Evolutionary conservation across 169 alveolate genomes (phyloP), one percentile per base, ranked within the genome.

Genomic region (Cryptosporidium tyzzeri): DNA sequence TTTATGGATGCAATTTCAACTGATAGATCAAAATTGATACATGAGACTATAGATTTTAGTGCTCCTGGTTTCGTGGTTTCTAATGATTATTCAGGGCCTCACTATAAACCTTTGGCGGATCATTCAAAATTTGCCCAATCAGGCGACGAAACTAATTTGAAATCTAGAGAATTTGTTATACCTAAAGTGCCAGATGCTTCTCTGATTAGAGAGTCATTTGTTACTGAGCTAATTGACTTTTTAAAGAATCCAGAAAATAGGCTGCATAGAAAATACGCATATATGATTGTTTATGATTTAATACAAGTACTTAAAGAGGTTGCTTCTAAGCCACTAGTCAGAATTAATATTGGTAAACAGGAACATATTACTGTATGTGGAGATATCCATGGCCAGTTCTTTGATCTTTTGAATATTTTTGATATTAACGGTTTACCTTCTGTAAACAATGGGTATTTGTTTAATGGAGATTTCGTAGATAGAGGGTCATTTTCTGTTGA

Each of bases 381-480:
- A 5, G 99, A 99, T 93, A 96, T 98, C n/a, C 99, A 99, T 91
- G 99, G 99, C 16, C 98, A 98, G 95, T 99, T 93, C 94, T 99
- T 97, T 93, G 99, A 99, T 91, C 92, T 98, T 86, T 89, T 98
- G 69, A 97, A 98, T 92, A 98, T 99, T 29, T 98, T 98, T 94
- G 91, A 94, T 84, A 94, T 98, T 67, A 99, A 99, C 93, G 99
- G 99, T 0, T 91, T 94, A 75, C 99, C 99, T 41, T 93, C 98
- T 29, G 97, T 94, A 85, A 93, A 92, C 18, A 98, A 98, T 91
- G 98, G 99, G 5, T 99, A 98, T 93, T 93, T 99, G 86, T 99
- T 98, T 95, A 99, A 99, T 93, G 99, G 99, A 0, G 99, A 99
- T 87, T 98, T 98, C 91, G 99, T 98, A 53, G 99, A 99, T 92